A percentile compares a stretch with the other conserved stretches of the same genome.
Evolutionary conservation across 495 filamentous ascomycete species (phyloP).

Genomic region (Haplographium delicatum): DNA sequence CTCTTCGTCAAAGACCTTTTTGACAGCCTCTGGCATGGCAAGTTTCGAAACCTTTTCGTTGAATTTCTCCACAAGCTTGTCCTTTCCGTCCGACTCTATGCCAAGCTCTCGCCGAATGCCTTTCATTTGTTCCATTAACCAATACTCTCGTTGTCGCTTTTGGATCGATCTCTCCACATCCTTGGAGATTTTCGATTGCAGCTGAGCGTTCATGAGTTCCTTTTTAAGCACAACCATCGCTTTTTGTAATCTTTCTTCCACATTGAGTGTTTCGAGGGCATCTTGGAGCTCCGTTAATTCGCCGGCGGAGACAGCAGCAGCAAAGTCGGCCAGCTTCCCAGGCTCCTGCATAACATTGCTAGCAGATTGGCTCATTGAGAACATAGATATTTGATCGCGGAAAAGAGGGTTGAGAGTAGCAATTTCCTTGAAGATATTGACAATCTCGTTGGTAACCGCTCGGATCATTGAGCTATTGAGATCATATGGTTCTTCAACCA

Average conservation of each 20-base stretch:
- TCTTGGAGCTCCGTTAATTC: conserved; percentile 90
- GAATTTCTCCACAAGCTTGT: conserved; percentile 95
- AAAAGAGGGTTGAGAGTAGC: conserved; percentile 92
- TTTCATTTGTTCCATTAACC: conserved; percentile 99
- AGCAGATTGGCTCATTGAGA: conserved; percentile 89
- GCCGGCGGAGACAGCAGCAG: conserved; percentile 86
- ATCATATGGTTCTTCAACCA: conserved; percentile 81
- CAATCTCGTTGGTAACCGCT: conserved; percentile 92
- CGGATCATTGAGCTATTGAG: conserved; percentile 80
- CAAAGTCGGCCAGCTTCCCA: conserved; percentile 92
- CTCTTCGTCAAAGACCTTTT: conserved; percentile 97
- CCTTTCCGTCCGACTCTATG: conserved; percentile 95
- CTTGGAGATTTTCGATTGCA: conserved; percentile 96
- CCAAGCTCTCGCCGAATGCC: conserved; percentile 95
- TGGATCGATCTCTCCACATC: conserved; percentile 98
- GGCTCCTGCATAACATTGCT: conserved; percentile 95
- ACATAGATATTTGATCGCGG: conserved; percentile 93
- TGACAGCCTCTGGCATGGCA: conserved; percentile 93
- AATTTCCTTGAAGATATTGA: conserved; percentile 97
- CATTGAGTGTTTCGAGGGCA: conserved; percentile 80
- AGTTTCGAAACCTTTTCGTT: conserved; percentile 91
- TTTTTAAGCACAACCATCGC: conserved; percentile 91
- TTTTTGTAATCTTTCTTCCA: conserved; percentile 86
- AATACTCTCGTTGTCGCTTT: conserved; percentile 97
- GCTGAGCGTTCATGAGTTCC: conserved; percentile 94